Percentiles rank a stretch among this genome's conserved stretches.
phyloP scores from a whole-genome alignment of 2,329 filamentous ascomycete species.

The Rutstroemia sp. region DNA sequence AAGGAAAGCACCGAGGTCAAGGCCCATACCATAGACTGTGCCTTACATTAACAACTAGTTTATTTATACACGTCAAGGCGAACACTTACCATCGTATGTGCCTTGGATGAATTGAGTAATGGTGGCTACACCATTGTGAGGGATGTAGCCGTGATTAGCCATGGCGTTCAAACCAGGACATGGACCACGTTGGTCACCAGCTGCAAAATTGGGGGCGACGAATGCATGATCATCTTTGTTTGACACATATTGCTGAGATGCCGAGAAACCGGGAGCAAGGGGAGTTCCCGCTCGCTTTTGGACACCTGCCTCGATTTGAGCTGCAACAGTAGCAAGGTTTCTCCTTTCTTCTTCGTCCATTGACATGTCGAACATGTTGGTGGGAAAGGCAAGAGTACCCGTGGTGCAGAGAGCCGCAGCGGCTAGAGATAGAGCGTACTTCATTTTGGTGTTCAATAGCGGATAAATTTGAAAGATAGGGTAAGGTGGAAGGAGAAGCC shows the following conservation, averaged over 20 bases:
- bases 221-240: conserved; percentile 16
- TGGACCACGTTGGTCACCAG: conserved; percentile 18
- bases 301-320: conserved; percentile 11
- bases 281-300: conserved; percentile 6
- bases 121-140: conserved; percentile 32
- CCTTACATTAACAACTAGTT: neutral
- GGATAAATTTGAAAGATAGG: neutral
- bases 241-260: conserved; percentile 19
- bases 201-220: neutral
- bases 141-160: conserved; percentile 37
- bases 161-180: conserved; percentile 37
- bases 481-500: neutral
- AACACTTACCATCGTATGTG: conserved; percentile 21
- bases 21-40: conserved; percentile 38
- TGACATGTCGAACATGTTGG: conserved; percentile 17
- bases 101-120: conserved; percentile 28
- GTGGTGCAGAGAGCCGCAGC: conserved; percentile 8
- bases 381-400: conserved; percentile 15
- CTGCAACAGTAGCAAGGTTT: conserved; percentile 11
- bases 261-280: conserved; percentile 12
- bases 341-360: conserved; percentile 16
- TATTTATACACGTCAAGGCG: neutral
- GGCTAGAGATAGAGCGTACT: conserved; percentile 8
- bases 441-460: conserved; percentile 10
- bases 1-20: conserved; percentile 34